Base-by-base conservation (phyloP, 208 protist species). In the Acanthamoeba castellanii region DNA sequence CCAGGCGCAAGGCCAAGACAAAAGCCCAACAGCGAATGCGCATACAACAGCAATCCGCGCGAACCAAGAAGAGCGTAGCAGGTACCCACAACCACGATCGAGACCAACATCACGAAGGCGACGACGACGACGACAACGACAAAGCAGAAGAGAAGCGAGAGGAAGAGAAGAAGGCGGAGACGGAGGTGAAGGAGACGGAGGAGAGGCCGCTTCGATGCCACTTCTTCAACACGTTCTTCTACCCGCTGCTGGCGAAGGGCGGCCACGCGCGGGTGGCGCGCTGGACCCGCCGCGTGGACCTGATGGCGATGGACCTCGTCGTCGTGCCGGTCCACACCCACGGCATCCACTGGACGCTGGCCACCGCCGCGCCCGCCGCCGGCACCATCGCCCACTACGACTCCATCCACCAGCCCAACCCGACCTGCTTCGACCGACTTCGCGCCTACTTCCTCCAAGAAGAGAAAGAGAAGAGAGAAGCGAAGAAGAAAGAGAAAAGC, bases 341-440 rank as follows among this genome's bases (percentile, higher is more conserved):
- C 6, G 87, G 94, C 37, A 72, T 47, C 42, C 97, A 97, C 85
- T 97, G 97, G 97, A 95, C 94, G 45, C 61, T 95, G 18, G 94
- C 96, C 45, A 84, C 95, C 5, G 94, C 96, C 61, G 96, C 96
- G 3, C 27, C 18, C 20, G 72, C 68, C 96, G 27, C 84, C 70
- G 30, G 93, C 95, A 25, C 95, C 74, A 94, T 97, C 37, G 96
- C 96, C 92, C 97, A 97, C 37, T 97, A 96, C 72, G 97, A 97
- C 55, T 97, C 96, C 30, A 45, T 97, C 0, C 5, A n/a, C 5
- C 34, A 50, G 42, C 7, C 61, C 8, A 95, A 95, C 84, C 5
- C 8, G 20, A 16, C 14, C 27, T 94, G 92, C 66, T 1, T 93
- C 32, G 16, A 55, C 4, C 72, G 30, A 13, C 72, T 81, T 1